A percentile compares a stretch with the other conserved stretches of the same genome.
These are phyloP conservation scores for Tetraselmis striata DNA, from an alignment of 139 green algal species.

Conservation along the genomic window DNA sequence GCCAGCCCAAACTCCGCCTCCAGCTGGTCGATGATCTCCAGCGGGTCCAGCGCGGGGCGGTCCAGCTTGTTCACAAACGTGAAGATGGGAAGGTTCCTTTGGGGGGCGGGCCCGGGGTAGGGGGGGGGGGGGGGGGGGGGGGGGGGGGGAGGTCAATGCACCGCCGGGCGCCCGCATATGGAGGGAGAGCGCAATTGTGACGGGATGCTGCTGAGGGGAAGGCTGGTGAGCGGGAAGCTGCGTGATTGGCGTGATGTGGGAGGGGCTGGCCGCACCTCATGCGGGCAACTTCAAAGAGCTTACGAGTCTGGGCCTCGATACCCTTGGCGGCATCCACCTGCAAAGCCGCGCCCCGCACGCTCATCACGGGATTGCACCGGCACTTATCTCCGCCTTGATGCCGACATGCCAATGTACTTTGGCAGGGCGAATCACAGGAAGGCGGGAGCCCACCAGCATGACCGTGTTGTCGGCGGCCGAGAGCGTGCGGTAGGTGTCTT, in stretches of 20 bases:
- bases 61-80: slow-evolving; percentile 63
- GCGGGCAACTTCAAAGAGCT: slow-evolving; percentile 57
- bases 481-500: slow-evolving; percentile 65
- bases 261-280: slow-evolving; percentile 23
- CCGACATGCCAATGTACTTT: too few relatives aligned
- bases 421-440: too few relatives aligned
- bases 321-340: slow-evolving; percentile 48
- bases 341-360: not conserved
- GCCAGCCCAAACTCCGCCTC: slow-evolving; percentile 64
- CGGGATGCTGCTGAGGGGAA: too few relatives aligned
- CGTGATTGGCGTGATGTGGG: too few relatives aligned
- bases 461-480: slow-evolving; percentile 73
- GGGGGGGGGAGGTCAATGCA: too few relatives aligned
- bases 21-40: slow-evolving; percentile 76
- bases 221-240: too few relatives aligned
- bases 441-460: slow-evolving; percentile 67
- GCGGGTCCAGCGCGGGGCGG: slow-evolving; percentile 57
- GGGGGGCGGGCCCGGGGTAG: too few relatives aligned
- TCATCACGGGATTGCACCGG: not conserved
- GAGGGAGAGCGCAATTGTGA: too few relatives aligned
- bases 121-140: too few relatives aligned
- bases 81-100: slow-evolving; percentile 54
- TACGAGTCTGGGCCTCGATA: slow-evolving; percentile 25
- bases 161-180: too few relatives aligned
- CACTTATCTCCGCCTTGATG: too few relatives aligned